Base-by-base conservation (phyloP, 768 basidiomycete species). In the Auricularia sp. region DNA sequence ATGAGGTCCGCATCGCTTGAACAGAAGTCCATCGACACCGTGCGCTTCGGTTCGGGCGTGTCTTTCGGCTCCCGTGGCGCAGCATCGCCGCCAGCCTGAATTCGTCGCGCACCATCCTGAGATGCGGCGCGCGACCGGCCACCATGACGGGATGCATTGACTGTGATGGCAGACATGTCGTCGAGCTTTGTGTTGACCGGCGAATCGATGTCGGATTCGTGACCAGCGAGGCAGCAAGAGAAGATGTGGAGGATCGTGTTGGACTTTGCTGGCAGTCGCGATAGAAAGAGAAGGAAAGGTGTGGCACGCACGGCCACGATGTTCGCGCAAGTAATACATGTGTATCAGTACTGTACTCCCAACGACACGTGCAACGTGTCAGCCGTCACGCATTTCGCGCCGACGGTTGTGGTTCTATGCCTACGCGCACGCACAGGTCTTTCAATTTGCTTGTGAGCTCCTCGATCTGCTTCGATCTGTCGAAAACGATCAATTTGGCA, bases 1-100 rank as follows among this genome's bases (percentile, higher is more conserved):
- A 82, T 70, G 66, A 83, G 65, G 70, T 87, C 86, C 10, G 84
- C 81, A 66, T 84, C 81, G 35, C 73, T 71, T 61, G 78, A 72
- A 67, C 77, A 74, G 69, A 66, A 66, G 33, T 18, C 35, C 16
- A 53, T 62, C 18, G 63, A 61, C 10, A 58, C 21, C 2, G 34
- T 61, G 59, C 36, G 33, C 36, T 18, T 23, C 59, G 33, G 29
- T 23, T 18, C 34, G 36, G 14, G 36, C 18, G 3, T 8, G 59
- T 34, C 18, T 16, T 14, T 14, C 18, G 35, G 59, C 29, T 14
- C 18, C 11, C 61, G 16, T 42, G 61, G 8, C 56, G 56, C 39
- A 14, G 39, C 7, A 14, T 42, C 39, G 39, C 39, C 39, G 8
- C 7, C 39, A 7, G 39, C 8, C 39, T 42, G 39, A 14, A 42